Conservation (phyloP, 148 eudicot species). For the Bassia scoparia region DNA sequence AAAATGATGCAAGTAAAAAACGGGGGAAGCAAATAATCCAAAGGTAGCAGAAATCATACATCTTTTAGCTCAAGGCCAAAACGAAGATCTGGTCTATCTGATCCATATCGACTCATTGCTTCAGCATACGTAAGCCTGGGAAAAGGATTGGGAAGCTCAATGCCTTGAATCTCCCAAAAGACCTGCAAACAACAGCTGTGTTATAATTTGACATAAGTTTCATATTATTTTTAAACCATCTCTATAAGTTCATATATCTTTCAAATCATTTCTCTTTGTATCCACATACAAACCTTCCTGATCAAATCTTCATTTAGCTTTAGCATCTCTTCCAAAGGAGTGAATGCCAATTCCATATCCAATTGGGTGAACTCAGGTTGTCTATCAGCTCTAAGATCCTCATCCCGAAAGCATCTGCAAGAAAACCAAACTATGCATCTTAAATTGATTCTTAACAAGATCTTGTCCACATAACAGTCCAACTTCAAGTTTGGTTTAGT, state of each 20-base stretch:
- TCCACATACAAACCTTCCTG: slow-evolving; percentile 57
- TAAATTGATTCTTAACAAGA: neutral
- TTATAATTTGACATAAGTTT: neutral
- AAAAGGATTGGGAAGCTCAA: slow-evolving; percentile 84
- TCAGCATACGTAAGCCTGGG: slow-evolving; percentile 94
- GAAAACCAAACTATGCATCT: slow-evolving; percentile 1
- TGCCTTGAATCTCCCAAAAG: slow-evolving; percentile 82
- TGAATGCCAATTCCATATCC: slow-evolving; percentile 93
- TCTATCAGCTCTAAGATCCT: slow-evolving; percentile 97
- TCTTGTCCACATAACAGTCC: neutral
- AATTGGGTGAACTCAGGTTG: slow-evolving; percentile 98
- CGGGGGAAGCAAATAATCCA: too few species aligned
- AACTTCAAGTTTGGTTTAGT: neutral
- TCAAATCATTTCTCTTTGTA: neutral
- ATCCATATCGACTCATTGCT: slow-evolving; percentile 90
- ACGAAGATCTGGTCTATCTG: slow-evolving; percentile 93
- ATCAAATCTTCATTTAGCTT: slow-evolving; percentile 94
- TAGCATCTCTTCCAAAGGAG: slow-evolving; percentile 88
- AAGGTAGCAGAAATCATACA: slow-evolving; percentile 38
- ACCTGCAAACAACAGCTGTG: slow-evolving; percentile 51
- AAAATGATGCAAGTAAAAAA: too few species aligned
- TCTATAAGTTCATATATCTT: slow-evolving; percentile 1
- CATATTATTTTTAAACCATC: neutral
- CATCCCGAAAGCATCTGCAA: slow-evolving; percentile 93
- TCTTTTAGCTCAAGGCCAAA: slow-evolving; percentile 89